These are phyloP conservation scores for Gentiana straminea DNA, from an alignment of 257 asterid species.

Conservation along the genomic window DNA sequence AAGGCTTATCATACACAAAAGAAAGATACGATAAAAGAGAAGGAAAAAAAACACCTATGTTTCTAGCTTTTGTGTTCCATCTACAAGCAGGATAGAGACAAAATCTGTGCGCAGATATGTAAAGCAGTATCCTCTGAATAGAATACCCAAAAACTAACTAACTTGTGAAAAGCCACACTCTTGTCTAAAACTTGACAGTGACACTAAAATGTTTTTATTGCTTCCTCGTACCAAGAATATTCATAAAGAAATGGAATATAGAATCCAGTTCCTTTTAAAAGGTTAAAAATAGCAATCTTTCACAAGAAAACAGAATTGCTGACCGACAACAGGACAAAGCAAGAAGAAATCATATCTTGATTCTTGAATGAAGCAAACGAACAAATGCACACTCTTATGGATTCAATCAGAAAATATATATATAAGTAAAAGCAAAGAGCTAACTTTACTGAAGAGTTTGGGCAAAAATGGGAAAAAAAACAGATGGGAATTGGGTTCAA, in stretches of 20 bases:
- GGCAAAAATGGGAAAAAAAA: not conserved
- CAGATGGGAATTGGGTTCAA: constrained; percentile 10
- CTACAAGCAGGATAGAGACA: constrained; percentile 16
- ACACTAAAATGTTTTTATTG: constrained; percentile 13
- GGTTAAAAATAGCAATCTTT: constrained; percentile 17
- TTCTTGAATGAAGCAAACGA: constrained; percentile 1
- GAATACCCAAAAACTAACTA: constrained; percentile 6
- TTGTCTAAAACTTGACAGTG: constrained; percentile 27
- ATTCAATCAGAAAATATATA: not conserved
- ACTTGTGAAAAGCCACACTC: constrained; percentile 22
- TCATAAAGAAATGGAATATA: constrained; percentile 8
- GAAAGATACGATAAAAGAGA: no score
- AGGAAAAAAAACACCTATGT: no score
- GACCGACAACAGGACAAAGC: no score
- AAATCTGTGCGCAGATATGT: constrained; percentile 10
- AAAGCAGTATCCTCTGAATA: not conserved
- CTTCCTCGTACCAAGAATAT: constrained; percentile 14
- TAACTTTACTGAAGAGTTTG: not conserved
- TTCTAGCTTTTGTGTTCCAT: no score
- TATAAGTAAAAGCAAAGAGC: not conserved
- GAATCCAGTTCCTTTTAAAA: constrained; percentile 15
- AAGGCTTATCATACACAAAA: no score
- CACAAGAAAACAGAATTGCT: not conserved
- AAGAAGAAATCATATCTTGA: not conserved
- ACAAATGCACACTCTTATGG: not conserved